Base-by-base conservation (phyloP, 106 monocot species). In the Platanthera zijinensis region DNA sequence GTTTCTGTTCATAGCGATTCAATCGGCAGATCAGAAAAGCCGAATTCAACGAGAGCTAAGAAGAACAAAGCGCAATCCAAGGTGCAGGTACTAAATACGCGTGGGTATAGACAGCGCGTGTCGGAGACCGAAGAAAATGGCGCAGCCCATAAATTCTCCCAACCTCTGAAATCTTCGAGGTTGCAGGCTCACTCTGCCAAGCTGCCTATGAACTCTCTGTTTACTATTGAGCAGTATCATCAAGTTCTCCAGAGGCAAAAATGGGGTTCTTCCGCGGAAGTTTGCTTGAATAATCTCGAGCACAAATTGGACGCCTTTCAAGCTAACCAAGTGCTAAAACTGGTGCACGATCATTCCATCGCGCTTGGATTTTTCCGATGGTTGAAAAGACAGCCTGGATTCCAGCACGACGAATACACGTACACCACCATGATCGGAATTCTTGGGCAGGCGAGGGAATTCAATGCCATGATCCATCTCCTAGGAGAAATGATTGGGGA, bases 381-480 rank as follows among this genome's bases (percentile, higher is more conserved):
- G 97, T 84, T 97, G 77, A 94, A 89, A 83, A 48, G 71, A 76
- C 94, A 91, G 72, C 84, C 84, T 57, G 89, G 86, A 5, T 97
- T 97, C 82, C 93, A 84, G 73, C 96, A 97, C 71, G 96, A 97
- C 68, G 80, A 82, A 9, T 84, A 97, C 76, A 97, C 94, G n/a
- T 97, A 97, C 83, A 97, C 97, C 9, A 97, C 94, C 54, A 94
- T 94, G 93, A 87, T 97, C 66, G 97, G 97, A 75, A 89, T 97
- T 50, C 89, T 97, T 46, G 97, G 97, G 47, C 87, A 89, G 79
- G 89, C 93, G 6, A 94, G 85, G 74, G 89, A 97, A 72, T 94
- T 97, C 72, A 85, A 79, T 52, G 61, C 78, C 3, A 80, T 95
- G 64, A 87, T 28, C 28, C 76, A 74, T 49, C 89, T 97, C 49